A percentile compares a stretch with the other conserved stretches of the same genome.
phyloP scores from a whole-genome alignment of 805 yeast genomes.

The Cyberlindnera japonica region DNA sequence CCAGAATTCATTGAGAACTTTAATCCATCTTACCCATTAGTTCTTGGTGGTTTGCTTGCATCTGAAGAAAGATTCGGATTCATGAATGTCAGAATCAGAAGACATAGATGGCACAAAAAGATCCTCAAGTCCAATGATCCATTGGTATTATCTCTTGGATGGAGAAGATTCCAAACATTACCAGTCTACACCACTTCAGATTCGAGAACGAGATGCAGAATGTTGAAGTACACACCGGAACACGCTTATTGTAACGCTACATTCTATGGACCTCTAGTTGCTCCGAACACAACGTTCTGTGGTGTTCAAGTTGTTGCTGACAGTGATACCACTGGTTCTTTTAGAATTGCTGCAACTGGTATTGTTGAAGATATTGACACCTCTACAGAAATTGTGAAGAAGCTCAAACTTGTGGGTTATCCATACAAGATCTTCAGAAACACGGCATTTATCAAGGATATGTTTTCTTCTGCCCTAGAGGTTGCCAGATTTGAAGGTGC shows the following conservation, averaged over 20 bases:
- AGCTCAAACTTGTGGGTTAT: constrained; percentile 89
- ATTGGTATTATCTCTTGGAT: constrained; percentile 85
- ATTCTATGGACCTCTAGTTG: constrained; percentile 94
- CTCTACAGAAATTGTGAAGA: constrained; percentile 87
- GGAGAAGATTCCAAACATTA: constrained; percentile 97
- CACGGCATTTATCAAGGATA: constrained; percentile 95
- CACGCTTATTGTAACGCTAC: constrained; percentile 96
- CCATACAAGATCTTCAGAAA: constrained; percentile 92
- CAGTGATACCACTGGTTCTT: constrained; percentile 79
- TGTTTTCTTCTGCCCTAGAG: constrained; percentile 90
- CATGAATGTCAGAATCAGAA: constrained; percentile 87
- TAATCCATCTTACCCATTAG: constrained; percentile 78
- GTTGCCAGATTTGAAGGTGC: constrained; percentile 99
- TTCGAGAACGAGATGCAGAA: constrained; percentile 95
- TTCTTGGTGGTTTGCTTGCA: constrained; percentile 85
- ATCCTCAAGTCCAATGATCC: constrained; percentile 95
- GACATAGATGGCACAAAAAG: constrained; percentile 99
- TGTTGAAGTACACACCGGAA: constrained; percentile 97
- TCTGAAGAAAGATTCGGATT: constrained; percentile 93
- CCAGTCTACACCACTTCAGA: constrained; percentile 96
- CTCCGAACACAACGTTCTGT: constrained; percentile 97
- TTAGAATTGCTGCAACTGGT: constrained; percentile 96
- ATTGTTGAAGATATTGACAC: constrained; percentile 91
- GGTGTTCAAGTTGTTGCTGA: constrained; percentile 88
- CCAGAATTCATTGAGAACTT: constrained; percentile 87